Conservation (phyloP, 768 basidiomycete species). For the Amanita muscaria region DNA sequence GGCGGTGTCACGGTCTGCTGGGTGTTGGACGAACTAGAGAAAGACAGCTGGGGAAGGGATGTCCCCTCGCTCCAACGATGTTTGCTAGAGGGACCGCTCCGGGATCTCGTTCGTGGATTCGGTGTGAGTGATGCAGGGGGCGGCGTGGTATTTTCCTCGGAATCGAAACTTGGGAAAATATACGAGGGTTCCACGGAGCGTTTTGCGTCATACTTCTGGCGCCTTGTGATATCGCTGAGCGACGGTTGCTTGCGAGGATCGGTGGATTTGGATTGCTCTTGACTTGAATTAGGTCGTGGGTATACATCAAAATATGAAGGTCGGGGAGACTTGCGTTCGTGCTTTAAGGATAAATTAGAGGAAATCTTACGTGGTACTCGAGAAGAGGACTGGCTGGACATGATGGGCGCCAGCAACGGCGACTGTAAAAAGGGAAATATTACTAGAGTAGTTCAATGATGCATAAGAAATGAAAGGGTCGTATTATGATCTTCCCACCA, state of each 20-base stretch:
- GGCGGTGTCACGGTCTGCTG: conserved; percentile 65
- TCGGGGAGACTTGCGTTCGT: conserved; percentile 27
- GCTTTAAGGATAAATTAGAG: conserved; percentile 49
- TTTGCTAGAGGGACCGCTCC: conserved; percentile 47
- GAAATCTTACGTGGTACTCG: conserved; percentile 44
- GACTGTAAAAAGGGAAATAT: background rate
- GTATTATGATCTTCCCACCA: background rate
- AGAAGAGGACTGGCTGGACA: conserved; percentile 20
- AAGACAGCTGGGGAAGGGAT: conserved; percentile 43
- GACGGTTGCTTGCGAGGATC: conserved; percentile 3
- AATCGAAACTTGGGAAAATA: conserved; percentile 34
- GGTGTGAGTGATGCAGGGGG: conserved; percentile 17
- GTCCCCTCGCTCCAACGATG: conserved; percentile 34
- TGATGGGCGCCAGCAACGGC: background rate
- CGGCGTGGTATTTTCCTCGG: conserved; percentile 20
- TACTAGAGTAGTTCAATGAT: background rate
- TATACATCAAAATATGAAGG: conserved; percentile 40
- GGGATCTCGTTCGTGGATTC: conserved; percentile 40
- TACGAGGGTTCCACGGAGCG: conserved; percentile 23
- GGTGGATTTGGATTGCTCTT: conserved; percentile 21
- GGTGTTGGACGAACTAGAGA: conserved; percentile 61
- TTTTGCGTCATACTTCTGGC: too few species aligned
- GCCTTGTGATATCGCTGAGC: too few species aligned
- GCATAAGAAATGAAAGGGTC: too few species aligned
- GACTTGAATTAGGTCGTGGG: conserved; percentile 29